Evolutionary conservation across 345 rosid genomes (phyloP).

Genomic region (Salix caprea): DNA sequence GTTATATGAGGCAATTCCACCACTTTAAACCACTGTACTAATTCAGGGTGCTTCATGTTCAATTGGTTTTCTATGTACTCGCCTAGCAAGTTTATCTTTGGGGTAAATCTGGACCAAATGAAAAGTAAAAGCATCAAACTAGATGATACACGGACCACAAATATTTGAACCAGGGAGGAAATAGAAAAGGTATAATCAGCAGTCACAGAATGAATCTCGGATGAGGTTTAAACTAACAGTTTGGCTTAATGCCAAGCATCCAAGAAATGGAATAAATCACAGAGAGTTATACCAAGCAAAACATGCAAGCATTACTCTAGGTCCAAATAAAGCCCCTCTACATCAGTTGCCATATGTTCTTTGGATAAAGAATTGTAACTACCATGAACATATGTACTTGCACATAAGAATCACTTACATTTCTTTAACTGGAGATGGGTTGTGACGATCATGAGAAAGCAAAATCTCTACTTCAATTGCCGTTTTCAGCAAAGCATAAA

Average conservation of each 20-base stretch:
- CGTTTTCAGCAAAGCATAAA: slow-evolving; percentile 50
- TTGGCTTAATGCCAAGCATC: background rate
- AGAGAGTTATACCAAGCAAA: background rate
- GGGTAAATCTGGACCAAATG: slow-evolving; percentile 42
- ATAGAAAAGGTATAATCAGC: background rate
- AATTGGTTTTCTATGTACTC: slow-evolving; percentile 46
- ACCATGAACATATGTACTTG: background rate
- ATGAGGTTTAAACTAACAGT: background rate
- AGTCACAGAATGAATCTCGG: background rate
- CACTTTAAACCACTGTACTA: slow-evolving; percentile 54
- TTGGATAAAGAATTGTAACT: background rate
- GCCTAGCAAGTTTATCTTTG: slow-evolving; percentile 33
- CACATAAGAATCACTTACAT: slow-evolving; percentile 35
- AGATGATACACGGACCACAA: background rate
- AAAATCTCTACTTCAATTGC: slow-evolving; percentile 58
- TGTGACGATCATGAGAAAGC: slow-evolving; percentile 55
- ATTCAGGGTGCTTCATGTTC: slow-evolving; percentile 35
- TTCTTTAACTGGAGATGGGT: slow-evolving; percentile 42
- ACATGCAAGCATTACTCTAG: background rate
- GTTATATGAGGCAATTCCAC: slow-evolving; percentile 54
- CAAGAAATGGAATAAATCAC: background rate
- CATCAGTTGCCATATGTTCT: background rate
- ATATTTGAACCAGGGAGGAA: background rate
- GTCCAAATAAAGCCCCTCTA: background rate
- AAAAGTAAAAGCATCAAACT: slow-evolving; percentile 10